Base-by-base conservation (phyloP, 441 rosid genomes). In the Erodium texanum region DNA sequence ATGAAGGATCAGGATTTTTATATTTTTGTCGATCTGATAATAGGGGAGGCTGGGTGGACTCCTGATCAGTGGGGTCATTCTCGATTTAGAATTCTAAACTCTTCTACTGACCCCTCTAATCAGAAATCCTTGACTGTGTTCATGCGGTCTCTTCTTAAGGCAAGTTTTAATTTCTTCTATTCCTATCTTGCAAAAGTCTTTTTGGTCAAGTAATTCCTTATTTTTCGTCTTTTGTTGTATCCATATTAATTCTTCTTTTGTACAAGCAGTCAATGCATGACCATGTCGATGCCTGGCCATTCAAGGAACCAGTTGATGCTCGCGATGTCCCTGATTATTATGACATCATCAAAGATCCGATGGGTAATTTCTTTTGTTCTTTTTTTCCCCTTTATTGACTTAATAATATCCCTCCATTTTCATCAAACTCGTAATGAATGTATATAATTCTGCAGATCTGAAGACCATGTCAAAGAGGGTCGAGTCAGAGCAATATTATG, bases 31-130 rank as follows among this genome's bases (percentile, higher is more conserved):
- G 54, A 73, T 76, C 69, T 66, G 68, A 65, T 80, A 70, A 75
- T 77, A 95, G 99, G 87, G 79, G 91, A 90, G 77, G 97, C 99
- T 0, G 99, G 99, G 45, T 95, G 98, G 99, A 87, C 97, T 58
- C 86, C 92, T 73, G 99, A 92, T 83, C 99, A 90, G 70, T 92
- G 89, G 88, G 98, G 98, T 14, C 92, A 87, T 81, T 82, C 98
- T 4, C 86, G 96, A 68, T 95, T 90, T 79, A 89, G 80, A 79
- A 59, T 82, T 62, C 84, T 84, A 67, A 86, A 75, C 67, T 54
- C 80, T 52, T 79, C 89, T 45, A 64, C 87, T 59, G 93, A 93
- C 65, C 74, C 77, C 29, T 80, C 87, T 67, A 89, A 85, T 75
- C 97, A 86, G 81, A 95, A 92, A 74, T 82, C 83, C 71, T 81